A percentile compares a stretch with the other conserved stretches of the same genome.
Conservation (phyloP, 306 rosid species). For the Cyclanthera cordifolia region DNA sequence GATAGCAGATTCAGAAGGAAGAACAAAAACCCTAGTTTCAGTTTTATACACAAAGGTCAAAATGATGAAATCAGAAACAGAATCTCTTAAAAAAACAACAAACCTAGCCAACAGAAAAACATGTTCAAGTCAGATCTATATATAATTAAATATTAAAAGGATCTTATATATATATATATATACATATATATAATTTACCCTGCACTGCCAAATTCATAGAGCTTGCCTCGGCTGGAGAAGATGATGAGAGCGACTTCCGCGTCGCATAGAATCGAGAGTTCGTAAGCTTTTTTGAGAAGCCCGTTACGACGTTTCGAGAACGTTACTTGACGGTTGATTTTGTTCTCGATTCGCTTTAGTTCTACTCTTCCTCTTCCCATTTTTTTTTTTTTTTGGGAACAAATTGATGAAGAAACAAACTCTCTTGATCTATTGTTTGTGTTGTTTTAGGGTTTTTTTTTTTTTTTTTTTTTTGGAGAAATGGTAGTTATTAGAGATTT, state of each 20-base stretch:
- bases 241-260: slow-evolving; percentile 57
- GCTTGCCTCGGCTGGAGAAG: slow-evolving; percentile 81
- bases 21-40: background rate
- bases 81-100: background rate
- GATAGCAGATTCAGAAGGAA: background rate
- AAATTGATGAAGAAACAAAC: no score
- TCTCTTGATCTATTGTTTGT: background rate
- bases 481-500: slow-evolving; percentile 26
- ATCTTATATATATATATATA: no score
- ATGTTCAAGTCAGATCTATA: background rate
- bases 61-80: background rate
- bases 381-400: background rate
- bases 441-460: slow-evolving; percentile 15
- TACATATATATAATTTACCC: no score
- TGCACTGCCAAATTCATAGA: slow-evolving; percentile 66
- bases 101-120: background rate
- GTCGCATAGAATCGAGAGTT: slow-evolving; percentile 46
- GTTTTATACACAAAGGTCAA: background rate
- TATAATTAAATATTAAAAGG: background rate
- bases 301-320: slow-evolving; percentile 45
- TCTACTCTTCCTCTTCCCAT: slow-evolving; percentile 90
- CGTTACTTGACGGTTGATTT: slow-evolving; percentile 48
- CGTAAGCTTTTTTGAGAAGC: slow-evolving; percentile 41
- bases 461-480: slow-evolving; percentile 27
- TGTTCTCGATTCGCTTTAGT: slow-evolving; percentile 78